A percentile compares a stretch with the other conserved stretches of the same genome.
Conservation (phyloP, 768 basidiomycete species). For the Mycena olivaceomarginata region DNA sequence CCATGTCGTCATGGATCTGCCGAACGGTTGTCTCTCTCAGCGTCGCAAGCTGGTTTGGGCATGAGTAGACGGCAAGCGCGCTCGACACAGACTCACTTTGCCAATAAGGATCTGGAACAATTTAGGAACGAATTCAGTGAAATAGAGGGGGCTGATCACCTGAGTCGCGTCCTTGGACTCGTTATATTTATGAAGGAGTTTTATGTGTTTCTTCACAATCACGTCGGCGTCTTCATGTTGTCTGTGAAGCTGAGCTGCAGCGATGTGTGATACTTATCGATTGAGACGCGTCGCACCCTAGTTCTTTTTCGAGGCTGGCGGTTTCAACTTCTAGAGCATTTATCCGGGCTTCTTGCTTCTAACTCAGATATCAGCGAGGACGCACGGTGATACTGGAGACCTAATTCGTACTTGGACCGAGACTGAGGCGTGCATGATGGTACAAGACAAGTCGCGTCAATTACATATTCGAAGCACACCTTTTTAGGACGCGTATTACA, state of each 20-base stretch:
- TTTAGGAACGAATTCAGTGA: slow-evolving; percentile 10
- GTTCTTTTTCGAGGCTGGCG: slow-evolving; percentile 63
- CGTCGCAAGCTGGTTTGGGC: slow-evolving; percentile 75
- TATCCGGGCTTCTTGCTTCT: slow-evolving; percentile 73
- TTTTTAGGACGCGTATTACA: not conserved
- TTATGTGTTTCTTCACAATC: slow-evolving; percentile 82
- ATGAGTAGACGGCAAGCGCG: not conserved
- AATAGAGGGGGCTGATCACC: slow-evolving; percentile 57
- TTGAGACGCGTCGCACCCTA: slow-evolving; percentile 63
- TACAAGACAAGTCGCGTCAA: slow-evolving; percentile 9
- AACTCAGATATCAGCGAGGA: slow-evolving; percentile 31
- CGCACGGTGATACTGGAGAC: not conserved
- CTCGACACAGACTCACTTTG: slow-evolving; percentile 65
- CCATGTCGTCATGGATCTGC: slow-evolving; percentile 85
- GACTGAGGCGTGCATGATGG: slow-evolving; percentile 45
- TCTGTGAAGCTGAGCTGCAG: slow-evolving; percentile 38
- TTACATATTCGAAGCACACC: slow-evolving; percentile 23
- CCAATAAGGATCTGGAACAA: slow-evolving; percentile 82
- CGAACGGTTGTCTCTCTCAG: slow-evolving; percentile 82
- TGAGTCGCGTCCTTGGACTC: slow-evolving; percentile 91
- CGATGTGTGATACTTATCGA: not conserved
- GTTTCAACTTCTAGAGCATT: slow-evolving; percentile 70
- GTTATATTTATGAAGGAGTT: slow-evolving; percentile 84
- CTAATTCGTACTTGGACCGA: slow-evolving; percentile 37
- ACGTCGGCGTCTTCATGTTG: slow-evolving; percentile 69